phyloP scores from a whole-genome alignment of 768 basidiomycete species.

The Suillus variegatus region DNA sequence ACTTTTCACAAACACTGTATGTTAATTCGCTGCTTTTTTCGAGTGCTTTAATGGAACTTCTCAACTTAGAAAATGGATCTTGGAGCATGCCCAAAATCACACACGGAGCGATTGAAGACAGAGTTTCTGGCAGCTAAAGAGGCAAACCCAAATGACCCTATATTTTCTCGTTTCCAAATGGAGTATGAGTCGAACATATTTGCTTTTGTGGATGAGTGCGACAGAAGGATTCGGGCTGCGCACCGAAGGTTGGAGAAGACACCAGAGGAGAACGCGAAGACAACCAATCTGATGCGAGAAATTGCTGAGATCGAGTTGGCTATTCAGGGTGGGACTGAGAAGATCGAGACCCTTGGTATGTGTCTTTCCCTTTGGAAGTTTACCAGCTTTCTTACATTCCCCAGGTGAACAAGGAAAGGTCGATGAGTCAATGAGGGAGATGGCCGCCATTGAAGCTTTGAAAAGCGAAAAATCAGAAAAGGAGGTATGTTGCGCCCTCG shows the following conservation, averaged over 20 bases:
- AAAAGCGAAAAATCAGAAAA: conserved; percentile 96
- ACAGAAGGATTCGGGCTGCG: conserved; percentile 90
- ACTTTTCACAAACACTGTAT: conserved; percentile 95
- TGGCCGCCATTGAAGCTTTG: conserved; percentile 96
- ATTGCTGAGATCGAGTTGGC: conserved; percentile 99
- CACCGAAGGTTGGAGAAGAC: conserved; percentile 98
- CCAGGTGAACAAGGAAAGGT: conserved; percentile 98
- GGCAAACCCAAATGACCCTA: conserved; percentile 73
- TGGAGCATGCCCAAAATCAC: conserved; percentile 95
- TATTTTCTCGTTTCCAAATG: conserved; percentile 85
- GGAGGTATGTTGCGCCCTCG: conserved; percentile 55
- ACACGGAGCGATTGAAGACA: conserved; percentile 90
- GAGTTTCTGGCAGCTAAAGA: conserved; percentile 84
- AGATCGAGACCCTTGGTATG: conserved; percentile 90
- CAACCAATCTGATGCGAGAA: conserved; percentile 98
- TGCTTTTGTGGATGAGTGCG: conserved; percentile 97
- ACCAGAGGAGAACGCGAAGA: conserved; percentile 99
- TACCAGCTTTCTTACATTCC: conserved; percentile 1
- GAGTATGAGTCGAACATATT: conserved; percentile 97
- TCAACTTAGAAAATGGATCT: conserved; percentile 90
- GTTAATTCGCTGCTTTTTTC: conserved; percentile 28
- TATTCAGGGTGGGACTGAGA: conserved; percentile 97
- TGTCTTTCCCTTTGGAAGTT: conserved; percentile 20
- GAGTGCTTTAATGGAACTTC: not conserved
- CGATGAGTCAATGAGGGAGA: conserved; percentile 97